A percentile compares a stretch with the other conserved stretches of the same genome.
Evolutionary conservation across 805 yeast genomes (phyloP).

Genomic region (Saturnispora kantuleensis): DNA sequence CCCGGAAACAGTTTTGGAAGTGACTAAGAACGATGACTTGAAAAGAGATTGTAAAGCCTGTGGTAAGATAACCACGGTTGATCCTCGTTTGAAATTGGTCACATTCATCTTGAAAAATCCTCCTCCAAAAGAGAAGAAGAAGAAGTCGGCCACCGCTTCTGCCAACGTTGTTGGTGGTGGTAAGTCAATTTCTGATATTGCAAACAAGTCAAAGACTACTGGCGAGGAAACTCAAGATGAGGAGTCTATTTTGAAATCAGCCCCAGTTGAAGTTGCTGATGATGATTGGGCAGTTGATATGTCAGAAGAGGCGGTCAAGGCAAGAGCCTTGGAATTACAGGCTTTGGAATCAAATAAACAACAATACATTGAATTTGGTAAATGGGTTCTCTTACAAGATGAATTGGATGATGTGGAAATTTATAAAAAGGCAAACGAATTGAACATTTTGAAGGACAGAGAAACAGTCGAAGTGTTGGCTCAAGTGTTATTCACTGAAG

Average conservation of each 20-base stretch:
- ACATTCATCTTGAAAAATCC: conserved; percentile 87
- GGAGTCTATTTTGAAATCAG: conserved; percentile 33
- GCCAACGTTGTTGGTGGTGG: conserved; percentile 88
- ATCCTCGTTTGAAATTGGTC: conserved; percentile 79
- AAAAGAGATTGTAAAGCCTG: conserved; percentile 97
- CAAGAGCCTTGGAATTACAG: conserved; percentile 79
- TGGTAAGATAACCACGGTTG: conserved; percentile 80
- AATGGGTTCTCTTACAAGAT: conserved; percentile 63
- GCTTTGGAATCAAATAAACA: conserved; percentile 32
- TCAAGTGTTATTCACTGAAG: conserved; percentile 75
- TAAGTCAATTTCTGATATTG: conserved; percentile 69
- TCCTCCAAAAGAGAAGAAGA: conserved; percentile 47
- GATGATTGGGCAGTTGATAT: conserved; percentile 98
- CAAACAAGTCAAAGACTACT: conserved; percentile 33
- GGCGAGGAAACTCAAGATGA: not conserved
- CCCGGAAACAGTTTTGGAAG: conserved; percentile 90
- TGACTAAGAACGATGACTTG: conserved; percentile 64
- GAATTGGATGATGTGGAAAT: conserved; percentile 74
- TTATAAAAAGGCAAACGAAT: conserved; percentile 77
- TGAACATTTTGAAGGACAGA: conserved; percentile 60
- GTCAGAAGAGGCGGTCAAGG: conserved; percentile 90
- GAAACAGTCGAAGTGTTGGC: conserved; percentile 86
- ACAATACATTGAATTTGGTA: conserved; percentile 71
- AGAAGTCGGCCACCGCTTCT: conserved; percentile 53
- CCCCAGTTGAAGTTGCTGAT: conserved; percentile 62